Conservation (phyloP, 495 filamentous ascomycete genomes). For the Poronia punctata region DNA sequence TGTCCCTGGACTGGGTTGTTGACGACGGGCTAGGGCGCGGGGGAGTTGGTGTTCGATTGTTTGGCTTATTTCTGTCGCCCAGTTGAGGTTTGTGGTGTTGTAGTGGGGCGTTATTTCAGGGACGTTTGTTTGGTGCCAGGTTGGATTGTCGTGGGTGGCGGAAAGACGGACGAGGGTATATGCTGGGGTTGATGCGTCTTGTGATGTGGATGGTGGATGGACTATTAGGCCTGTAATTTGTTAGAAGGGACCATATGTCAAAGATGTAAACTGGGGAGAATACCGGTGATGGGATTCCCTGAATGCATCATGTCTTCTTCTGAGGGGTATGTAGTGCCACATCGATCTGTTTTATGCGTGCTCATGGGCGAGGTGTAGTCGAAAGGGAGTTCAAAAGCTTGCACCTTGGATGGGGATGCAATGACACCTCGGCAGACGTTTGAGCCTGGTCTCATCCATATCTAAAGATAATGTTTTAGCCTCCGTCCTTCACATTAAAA, state of each 20-base stretch:
- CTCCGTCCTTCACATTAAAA: not conserved
- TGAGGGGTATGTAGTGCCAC: constrained; percentile 30
- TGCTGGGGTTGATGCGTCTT: constrained; percentile 21
- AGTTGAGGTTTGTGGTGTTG: constrained; percentile 22
- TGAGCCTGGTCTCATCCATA: constrained; percentile 24
- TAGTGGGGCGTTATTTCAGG: constrained; percentile 16
- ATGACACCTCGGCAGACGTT: constrained; percentile 36
- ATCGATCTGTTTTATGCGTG: constrained; percentile 28
- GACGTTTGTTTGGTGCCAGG: constrained; percentile 40
- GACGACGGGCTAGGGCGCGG: constrained; percentile 16
- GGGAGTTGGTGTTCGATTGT: constrained; percentile 31
- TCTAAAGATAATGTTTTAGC: constrained; percentile 24
- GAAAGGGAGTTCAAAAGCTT: constrained; percentile 33
- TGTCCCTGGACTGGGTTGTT: not conserved
- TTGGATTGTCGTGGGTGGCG: constrained; percentile 34
- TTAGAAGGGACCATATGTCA: not conserved
- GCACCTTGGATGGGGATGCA: constrained; percentile 29
- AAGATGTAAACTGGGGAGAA: not conserved
- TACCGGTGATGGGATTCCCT: constrained; percentile 40
- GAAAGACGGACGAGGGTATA: constrained; percentile 41
- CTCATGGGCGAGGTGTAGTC: constrained; percentile 4
- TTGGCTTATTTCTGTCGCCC: constrained; percentile 34
- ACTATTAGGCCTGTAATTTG: constrained; percentile 33
- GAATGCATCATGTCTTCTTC: constrained; percentile 6
- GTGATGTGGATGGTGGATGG: constrained; percentile 29